Conservation (phyloP, 73 alveolate genomes). For the Durusdinium trenchii region DNA sequence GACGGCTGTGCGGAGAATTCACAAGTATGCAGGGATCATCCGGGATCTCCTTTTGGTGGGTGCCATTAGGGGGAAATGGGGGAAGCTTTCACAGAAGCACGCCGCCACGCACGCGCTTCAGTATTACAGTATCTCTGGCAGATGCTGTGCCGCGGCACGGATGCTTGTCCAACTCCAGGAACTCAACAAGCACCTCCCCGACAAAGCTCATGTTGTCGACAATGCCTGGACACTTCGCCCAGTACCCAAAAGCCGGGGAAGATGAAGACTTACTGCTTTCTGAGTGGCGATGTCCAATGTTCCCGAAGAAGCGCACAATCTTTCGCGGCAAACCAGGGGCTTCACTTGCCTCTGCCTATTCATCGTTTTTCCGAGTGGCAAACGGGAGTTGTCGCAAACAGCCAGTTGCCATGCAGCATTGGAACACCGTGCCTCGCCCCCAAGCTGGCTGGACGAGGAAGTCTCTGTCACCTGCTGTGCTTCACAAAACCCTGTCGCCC, state of each 20-base stretch:
- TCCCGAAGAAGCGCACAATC: constrained; percentile 75
- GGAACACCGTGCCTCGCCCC: too few species aligned
- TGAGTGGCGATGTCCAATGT: constrained; percentile 56
- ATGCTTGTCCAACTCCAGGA: constrained; percentile 85
- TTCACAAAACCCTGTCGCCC: too few species aligned
- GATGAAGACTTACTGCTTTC: background rate
- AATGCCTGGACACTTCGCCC: background rate
- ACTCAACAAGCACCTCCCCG: constrained; percentile 78
- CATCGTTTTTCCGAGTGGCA: background rate
- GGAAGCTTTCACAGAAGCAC: too few species aligned
- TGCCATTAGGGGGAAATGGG: too few species aligned
- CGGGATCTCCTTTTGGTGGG: too few species aligned
- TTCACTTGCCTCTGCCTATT: constrained; percentile 22
- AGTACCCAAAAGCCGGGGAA: background rate
- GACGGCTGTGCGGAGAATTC: background rate
- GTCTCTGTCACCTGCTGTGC: constrained; percentile 39
- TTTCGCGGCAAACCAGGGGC: constrained; percentile 41
- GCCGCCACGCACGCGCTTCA: too few species aligned
- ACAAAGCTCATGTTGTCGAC: constrained; percentile 94
- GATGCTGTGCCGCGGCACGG: constrained; percentile 43
- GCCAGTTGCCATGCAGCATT: too few species aligned
- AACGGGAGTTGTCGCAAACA: background rate
- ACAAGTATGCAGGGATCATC: background rate
- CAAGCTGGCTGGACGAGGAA: too few species aligned
- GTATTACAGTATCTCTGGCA: too few species aligned